A percentile compares a stretch with the other conserved stretches of the same genome.
Evolutionary conservation across 106 monocot species (phyloP).

Genomic region (Dioscorea zingiberensis): DNA sequence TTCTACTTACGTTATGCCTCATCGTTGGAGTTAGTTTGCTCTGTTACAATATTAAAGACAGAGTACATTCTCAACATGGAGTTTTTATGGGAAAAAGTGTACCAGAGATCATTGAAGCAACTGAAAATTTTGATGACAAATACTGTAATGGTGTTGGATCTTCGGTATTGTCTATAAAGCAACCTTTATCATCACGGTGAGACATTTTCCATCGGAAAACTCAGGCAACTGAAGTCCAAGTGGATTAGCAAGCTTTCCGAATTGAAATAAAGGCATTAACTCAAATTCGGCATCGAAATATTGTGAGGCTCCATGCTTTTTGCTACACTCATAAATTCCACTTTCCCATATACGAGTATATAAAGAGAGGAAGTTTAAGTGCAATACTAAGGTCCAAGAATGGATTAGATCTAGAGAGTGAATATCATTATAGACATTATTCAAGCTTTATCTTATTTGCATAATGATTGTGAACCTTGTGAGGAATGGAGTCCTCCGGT

Average conservation of each 20-base stretch:
- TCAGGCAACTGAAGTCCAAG: constrained; percentile 4
- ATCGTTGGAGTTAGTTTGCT: not conserved
- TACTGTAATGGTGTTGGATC: constrained; percentile 18
- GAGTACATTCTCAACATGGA: constrained; percentile 8
- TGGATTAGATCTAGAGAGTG: constrained; percentile 7
- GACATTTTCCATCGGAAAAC: constrained; percentile 14
- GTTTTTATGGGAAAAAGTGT: constrained; percentile 14
- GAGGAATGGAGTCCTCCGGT: too few species aligned
- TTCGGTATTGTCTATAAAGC: constrained; percentile 14
- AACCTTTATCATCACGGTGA: constrained; percentile 3
- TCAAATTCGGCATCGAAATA: constrained; percentile 14
- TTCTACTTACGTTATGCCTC: not conserved
- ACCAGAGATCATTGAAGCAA: constrained; percentile 15
- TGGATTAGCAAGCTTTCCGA: constrained; percentile 8
- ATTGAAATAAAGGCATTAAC: constrained; percentile 14
- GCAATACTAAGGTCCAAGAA: not conserved
- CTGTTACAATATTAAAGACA: not conserved
- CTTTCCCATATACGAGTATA: constrained; percentile 22
- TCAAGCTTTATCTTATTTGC: constrained; percentile 20
- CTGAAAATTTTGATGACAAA: constrained; percentile 22
- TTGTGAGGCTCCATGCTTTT: constrained; percentile 22
- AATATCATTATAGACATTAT: constrained; percentile 14
- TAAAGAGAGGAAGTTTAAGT: constrained; percentile 20
- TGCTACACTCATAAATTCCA: not conserved
- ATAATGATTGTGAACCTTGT: constrained; percentile 5